Base-by-base conservation (phyloP, 1,284 basidiomycete genomes). In the Inonotus obliquus region DNA sequence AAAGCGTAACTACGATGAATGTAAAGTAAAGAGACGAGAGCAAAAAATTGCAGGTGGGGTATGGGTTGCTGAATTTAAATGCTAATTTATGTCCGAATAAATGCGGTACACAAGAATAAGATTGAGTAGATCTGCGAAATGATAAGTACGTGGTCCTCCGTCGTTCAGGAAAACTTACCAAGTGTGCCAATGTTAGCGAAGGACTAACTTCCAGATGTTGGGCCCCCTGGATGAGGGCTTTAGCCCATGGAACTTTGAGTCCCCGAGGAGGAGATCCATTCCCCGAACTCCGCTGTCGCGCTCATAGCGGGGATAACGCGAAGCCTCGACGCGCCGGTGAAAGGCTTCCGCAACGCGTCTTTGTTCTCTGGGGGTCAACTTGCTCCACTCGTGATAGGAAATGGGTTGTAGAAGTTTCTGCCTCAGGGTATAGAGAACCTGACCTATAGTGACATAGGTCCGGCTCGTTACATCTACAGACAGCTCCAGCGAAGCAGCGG, bases 391-490 rank as follows among this genome's bases (percentile, higher is more conserved):
- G 21, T 32, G 19, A 19, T 32, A 41, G 4, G 61, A 9, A 17
- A 62, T 25, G n/a, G 47, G 47, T 25, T 57, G 9, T 14, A 49
- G 48, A 4, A 62, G 38, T 39, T 21, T 35, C 5, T 51, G 38
- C 23, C 53, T 27, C 23, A 62, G 5, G 4, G 51, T 29, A 14
- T 39, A 27, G 17, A 62, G 29, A 14, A 58, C 38, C 32, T 62
- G 55, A 1, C 61, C 61, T 25, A 62, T 55, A n/a, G 61, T 37
- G 19, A 62, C 41, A 25, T 58, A 62, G 4, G 37, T 17, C 3
- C 27, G 23, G 23, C 44, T 47, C 9, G 10, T 38, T 11, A 62
- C 29, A 25, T 58, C 41, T 10, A 62, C 48, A 19, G 19, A 14
- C 3, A 58, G 17, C 10, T 23, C 21, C 17, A 58, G 44, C 11